A percentile compares a stretch with the other conserved stretches of the same genome.
phyloP scores from a whole-genome alignment of 306 rosid species.

The Pyrus bretschneideri region DNA sequence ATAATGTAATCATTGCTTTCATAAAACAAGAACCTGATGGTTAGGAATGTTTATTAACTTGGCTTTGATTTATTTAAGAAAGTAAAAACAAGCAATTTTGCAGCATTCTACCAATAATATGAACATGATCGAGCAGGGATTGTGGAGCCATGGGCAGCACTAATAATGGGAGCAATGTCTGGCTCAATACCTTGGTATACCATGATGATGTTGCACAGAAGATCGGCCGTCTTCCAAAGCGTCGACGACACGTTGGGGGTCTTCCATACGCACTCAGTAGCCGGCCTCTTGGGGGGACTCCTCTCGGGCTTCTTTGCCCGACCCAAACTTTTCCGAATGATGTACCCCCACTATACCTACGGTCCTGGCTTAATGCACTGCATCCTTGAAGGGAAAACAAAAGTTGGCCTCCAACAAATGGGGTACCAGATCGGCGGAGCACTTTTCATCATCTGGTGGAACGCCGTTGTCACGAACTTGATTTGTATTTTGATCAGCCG shows the following conservation, averaged over 20 bases:
- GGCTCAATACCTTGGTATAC: constrained; percentile 57
- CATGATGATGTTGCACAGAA: constrained; percentile 64
- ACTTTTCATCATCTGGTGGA: constrained; percentile 45
- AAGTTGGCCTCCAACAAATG: constrained; percentile 29
- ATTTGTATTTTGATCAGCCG: constrained; percentile 39
- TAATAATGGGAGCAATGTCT: constrained; percentile 33
- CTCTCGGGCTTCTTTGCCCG: constrained; percentile 63
- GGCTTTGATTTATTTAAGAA: background rate
- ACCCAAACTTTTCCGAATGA: constrained; percentile 32
- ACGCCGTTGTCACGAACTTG: constrained; percentile 47
- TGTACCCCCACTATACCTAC: constrained; percentile 17
- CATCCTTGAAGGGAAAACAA: background rate
- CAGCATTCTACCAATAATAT: background rate
- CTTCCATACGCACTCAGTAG: constrained; percentile 74
- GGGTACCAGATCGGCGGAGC: constrained; percentile 52
- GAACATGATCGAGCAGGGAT: constrained; percentile 25
- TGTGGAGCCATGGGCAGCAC: constrained; percentile 40
- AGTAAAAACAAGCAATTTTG: constrained; percentile 4
- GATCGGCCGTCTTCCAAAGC: constrained; percentile 36
- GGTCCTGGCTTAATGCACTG: constrained; percentile 35
- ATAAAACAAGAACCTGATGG: background rate
- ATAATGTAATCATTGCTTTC: background rate
- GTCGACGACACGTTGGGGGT: constrained; percentile 77
- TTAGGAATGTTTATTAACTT: background rate
- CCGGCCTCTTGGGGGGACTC: constrained; percentile 50